Conservation (phyloP, 306 rosid species). For the Fagus crenata region DNA sequence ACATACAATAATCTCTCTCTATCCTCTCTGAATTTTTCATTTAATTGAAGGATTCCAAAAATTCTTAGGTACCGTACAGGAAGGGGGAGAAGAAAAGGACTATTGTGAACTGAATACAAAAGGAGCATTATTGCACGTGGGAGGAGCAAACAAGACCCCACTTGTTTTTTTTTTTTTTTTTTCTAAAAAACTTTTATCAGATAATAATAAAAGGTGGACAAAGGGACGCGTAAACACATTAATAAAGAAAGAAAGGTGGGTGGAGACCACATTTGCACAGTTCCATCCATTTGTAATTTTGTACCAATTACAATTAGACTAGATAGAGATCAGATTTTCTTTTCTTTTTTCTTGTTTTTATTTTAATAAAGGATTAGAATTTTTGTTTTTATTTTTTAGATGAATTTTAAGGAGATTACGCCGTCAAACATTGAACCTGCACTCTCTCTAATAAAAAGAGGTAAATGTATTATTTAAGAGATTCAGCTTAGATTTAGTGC, state of each 20-base stretch:
- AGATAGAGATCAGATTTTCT: too few species aligned
- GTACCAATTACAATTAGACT: too few species aligned
- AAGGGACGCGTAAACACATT: conserved; percentile 38
- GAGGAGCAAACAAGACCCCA: conserved; percentile 40
- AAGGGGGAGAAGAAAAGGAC: conserved; percentile 16
- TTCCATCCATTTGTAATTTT: conserved; percentile 2
- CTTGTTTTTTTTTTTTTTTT: not conserved
- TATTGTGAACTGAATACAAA: conserved; percentile 18
- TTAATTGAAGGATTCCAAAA: conserved; percentile 48
- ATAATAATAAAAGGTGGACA: conserved; percentile 16
- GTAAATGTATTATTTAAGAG: too few species aligned
- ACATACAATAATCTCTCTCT: not conserved
- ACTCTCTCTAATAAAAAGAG: too few species aligned
- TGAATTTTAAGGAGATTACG: too few species aligned
- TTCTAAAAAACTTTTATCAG: not conserved
- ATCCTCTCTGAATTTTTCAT: not conserved
- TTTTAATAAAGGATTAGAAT: too few species aligned
- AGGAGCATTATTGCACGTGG: conserved; percentile 73
- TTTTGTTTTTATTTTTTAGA: too few species aligned
- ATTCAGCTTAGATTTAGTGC: too few species aligned
- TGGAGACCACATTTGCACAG: conserved; percentile 29
- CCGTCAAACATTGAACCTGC: too few species aligned
- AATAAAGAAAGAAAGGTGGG: conserved; percentile 31
- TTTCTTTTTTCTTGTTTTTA: too few species aligned
- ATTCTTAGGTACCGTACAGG: conserved; percentile 47